Percentiles rank a stretch among this genome's conserved stretches.
These are phyloP conservation scores for Podospora didyma DNA, from an alignment of 495 filamentous ascomycete species.

Conservation along the genomic window DNA sequence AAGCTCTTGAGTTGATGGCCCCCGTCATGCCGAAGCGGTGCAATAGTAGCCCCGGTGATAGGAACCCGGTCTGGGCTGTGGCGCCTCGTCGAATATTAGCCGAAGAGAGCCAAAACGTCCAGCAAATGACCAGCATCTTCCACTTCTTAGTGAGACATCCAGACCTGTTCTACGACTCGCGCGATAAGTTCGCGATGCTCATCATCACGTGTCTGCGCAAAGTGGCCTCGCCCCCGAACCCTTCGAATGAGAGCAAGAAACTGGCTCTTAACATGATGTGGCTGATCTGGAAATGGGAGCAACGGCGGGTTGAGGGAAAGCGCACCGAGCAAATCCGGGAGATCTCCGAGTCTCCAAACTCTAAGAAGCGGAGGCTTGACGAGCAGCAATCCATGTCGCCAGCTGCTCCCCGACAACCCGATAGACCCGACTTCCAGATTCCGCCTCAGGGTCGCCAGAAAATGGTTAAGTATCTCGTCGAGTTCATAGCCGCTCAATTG, in stretches of 20 bases:
- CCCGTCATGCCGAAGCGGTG: constrained; percentile 83
- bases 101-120: constrained; percentile 93
- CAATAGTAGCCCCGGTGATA: constrained; percentile 39
- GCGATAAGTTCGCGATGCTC: constrained; percentile 82
- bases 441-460: constrained; percentile 61
- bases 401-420: constrained; percentile 46
- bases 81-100: constrained; percentile 87
- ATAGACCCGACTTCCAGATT: constrained; percentile 65
- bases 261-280: constrained; percentile 85
- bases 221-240: constrained; percentile 77
- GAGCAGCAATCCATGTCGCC: constrained; percentile 42
- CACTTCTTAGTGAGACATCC: constrained; percentile 92
- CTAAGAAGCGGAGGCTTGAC: constrained; percentile 75
- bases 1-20: constrained; percentile 89
- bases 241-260: constrained; percentile 90
- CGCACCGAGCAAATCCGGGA: constrained; percentile 38
- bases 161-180: constrained; percentile 89
- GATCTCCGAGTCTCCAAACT: constrained; percentile 63
- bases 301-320: constrained; percentile 63
- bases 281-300: constrained; percentile 90
- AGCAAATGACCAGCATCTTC: constrained; percentile 96
- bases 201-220: constrained; percentile 88
- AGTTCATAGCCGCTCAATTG: constrained; percentile 80
- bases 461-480: constrained; percentile 87
- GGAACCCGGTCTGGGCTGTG: constrained; percentile 72